Base-by-base conservation (phyloP, 106 monocot genomes). In the Dendrobium huoshanense region DNA sequence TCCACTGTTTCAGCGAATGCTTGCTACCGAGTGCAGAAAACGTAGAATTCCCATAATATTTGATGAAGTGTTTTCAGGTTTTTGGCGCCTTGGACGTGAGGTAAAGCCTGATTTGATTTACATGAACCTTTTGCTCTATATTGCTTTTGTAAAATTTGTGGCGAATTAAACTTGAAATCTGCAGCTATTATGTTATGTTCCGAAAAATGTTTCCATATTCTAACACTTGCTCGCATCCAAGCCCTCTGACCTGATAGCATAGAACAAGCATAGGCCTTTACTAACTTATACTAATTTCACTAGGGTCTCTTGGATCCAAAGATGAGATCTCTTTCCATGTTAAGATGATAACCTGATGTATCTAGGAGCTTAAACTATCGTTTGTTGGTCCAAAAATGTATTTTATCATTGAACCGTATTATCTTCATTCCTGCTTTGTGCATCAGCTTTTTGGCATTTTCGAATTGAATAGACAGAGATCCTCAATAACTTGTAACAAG, bases 61-160 rank as follows among this genome's bases (percentile, higher is more conserved):
- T 83, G 99, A 99, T 86, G 99, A 99, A 85, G 95, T 99, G 24
- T 99, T 99, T 82, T 90, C 95, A 55, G 99, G 99, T 37, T 99
- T 99, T 77, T 99, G 99, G 99, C 99, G 99, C 67, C 89, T 99
- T 41, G 99, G 99, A 9, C 83, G 85, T 82, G 95, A 99, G 89
- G 95, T 93, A 75, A 75, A 70, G n/a, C 7, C 0, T 70, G 10
- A 33, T 56, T 13, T 33, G 72, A 72, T 72, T 72, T 72, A 22
- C 64, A 24, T 7, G 22, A 65, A 65, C 22, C 25, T 20, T 51
- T 51, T 9, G 7, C 7, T 7, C 64, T 24, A 25, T 9, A 24
- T 73, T 22, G 27, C 67, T 81, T 77, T 72, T 47, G 27, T 41
- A 41, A 47, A 16, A 15, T 7, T 29, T 22, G 45, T 29, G 24